A percentile compares a stretch with the other conserved stretches of the same genome.
phyloP scores from a whole-genome alignment of 2,329 filamentous ascomycete genomes.

The Ophiobolus disseminans region DNA sequence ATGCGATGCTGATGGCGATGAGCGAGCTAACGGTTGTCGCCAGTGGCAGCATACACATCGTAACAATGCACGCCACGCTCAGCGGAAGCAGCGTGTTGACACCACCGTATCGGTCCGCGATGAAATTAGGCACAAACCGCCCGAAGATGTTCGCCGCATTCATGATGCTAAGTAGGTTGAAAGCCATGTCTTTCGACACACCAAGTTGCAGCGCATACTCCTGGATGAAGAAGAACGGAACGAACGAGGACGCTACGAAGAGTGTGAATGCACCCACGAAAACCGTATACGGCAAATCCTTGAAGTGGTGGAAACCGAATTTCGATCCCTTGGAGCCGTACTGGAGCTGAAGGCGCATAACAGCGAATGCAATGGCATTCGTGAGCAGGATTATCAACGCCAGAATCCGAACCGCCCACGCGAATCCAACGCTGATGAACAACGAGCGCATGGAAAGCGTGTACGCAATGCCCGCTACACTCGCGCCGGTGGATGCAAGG shows the following conservation, averaged over 20 bases:
- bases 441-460: conserved; percentile 39
- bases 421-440: conserved; percentile 39
- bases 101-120: conserved; percentile 44
- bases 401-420: conserved; percentile 34
- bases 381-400: conserved; percentile 18
- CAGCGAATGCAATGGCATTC: conserved; percentile 14
- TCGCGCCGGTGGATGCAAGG: conserved; percentile 42
- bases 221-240: conserved; percentile 31
- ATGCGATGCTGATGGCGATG: conserved; percentile 45
- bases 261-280: conserved; percentile 26
- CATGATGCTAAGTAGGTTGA: conserved; percentile 70
- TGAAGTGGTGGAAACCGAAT: conserved; percentile 21
- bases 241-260: conserved; percentile 20
- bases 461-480: conserved; percentile 45
- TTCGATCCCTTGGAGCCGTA: conserved; percentile 19
- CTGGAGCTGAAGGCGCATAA: conserved; percentile 23
- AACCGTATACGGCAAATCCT: conserved; percentile 23
- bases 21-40: conserved; percentile 34
- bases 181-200: conserved; percentile 56
- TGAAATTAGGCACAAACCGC: conserved; percentile 51
- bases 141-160: conserved; percentile 62
- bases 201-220: conserved; percentile 26
- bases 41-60: conserved; percentile 40
- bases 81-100: conserved; percentile 50
- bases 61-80: conserved; percentile 42